A percentile compares a stretch with the other conserved stretches of the same genome.
Evolutionary conservation across 2,329 filamentous ascomycete species (phyloP).

Genomic region (Hypoxylon sp.): DNA sequence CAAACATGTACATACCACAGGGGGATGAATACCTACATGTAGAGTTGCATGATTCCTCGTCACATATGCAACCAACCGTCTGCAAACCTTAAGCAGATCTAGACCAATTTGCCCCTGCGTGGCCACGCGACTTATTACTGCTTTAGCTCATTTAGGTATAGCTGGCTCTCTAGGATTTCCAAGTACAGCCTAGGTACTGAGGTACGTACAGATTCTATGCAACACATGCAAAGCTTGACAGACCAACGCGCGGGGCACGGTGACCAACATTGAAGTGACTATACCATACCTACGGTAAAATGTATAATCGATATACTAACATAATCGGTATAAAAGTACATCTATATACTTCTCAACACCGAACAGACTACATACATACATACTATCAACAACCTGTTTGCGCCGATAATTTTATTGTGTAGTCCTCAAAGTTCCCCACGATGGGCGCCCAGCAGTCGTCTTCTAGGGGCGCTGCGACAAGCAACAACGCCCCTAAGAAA

Average conservation of each 20-base stretch:
- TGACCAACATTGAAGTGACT: background rate
- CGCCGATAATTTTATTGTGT: conserved; percentile 43
- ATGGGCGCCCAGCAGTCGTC: conserved; percentile 72
- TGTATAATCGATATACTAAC: no score
- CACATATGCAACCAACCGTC: conserved; percentile 6
- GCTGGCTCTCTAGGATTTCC: background rate
- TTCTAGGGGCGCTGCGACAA: conserved; percentile 52
- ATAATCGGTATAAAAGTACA: background rate
- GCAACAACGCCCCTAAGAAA: conserved; percentile 62
- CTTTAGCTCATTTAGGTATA: conserved; percentile 12
- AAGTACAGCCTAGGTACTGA: background rate
- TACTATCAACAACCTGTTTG: background rate
- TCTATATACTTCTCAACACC: background rate
- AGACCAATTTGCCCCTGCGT: conserved; percentile 24
- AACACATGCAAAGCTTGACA: background rate
- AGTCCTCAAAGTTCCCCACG: background rate
- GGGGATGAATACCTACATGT: background rate
- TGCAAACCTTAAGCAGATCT: conserved; percentile 42
- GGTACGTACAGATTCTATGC: background rate
- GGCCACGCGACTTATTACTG: conserved; percentile 28
- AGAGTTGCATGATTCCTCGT: conserved; percentile 15
- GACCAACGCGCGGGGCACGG: background rate
- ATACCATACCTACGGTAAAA: no score
- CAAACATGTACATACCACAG: conserved; percentile 1
- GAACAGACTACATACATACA: background rate